Evolutionary conservation across 164 flowering plant species (phyloP), one percentile per base, ranked within the genome.

Genomic region (Magnolia kwangsiensis): DNA sequence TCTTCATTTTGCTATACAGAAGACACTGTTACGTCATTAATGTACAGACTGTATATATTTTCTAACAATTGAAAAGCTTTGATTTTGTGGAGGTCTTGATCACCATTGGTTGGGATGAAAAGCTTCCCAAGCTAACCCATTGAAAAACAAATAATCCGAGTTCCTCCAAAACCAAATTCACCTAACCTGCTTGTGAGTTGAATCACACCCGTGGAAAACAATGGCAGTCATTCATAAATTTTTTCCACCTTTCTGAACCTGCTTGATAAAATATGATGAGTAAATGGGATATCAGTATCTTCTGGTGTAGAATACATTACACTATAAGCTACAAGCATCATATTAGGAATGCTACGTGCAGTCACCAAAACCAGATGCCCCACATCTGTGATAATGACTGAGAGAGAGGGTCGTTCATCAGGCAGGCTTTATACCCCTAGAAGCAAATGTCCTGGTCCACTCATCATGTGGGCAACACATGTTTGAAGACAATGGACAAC

Each of bases 21-120:
- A 16, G 74, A 63, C 21, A 31, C 68, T 69, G 21, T 13, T 51
- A 45, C 67, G 8, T 11, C 2, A 31, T 76, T 70, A 69, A 61
- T 76, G 49, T 70, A 70, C 78, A 70, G 50, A 70, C 49, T 10
- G 45, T 70, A 70, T 59, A 21, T 70, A 70, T 67, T 75, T 61
- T 61, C 31, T 14, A 67, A 18, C 27, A 23, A 51, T 24, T 50
- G 20, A 67, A 58, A 21, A 49, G 55, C 69, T 63, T 63, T 10
- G 51, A 1, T 14, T 64, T 20, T 23, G n/a, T 13, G 64, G 59
- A 61, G 50, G 14, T 61, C 63, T 50, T 65, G 7, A 69, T 59
- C 14, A 29, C 63, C 37, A 58, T n/a, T 68, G 21, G 14, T 51
- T 19, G 67, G 61, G 51, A n/a, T 27, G 14, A 29, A 31, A 27